Evolutionary conservation across 768 basidiomycete genomes (phyloP), one percentile per base, ranked within the genome.

Genomic region (Lactarius pseudohatsudake): DNA sequence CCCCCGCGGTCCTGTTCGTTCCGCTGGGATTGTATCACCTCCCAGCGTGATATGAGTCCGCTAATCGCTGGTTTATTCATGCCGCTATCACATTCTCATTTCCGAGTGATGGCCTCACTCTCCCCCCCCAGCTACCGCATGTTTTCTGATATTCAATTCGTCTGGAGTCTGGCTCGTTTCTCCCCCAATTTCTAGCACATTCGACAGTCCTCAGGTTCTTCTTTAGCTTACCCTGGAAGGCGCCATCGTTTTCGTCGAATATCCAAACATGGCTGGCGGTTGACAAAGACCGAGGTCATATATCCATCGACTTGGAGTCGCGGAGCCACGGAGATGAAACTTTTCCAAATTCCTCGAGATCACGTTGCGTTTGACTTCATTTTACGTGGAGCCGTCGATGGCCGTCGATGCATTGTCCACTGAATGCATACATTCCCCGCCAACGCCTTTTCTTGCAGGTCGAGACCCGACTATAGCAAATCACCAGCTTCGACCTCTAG

Each of bases 241-340:
- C 30, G 16, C 38, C 40, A 4, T 38, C 3, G 2, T 61, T 57
- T 43, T 54, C 55, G 50, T 41, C 38, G 47, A 41, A 62, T 41
- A 50, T 28, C 60, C 45, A n/a, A 47, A 47, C 45, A 40, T 18
- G 18, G 55, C 36, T 11, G 38, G 16, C 36, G 10, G n/a, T 8
- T 11, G 38, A 59, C 16, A 38, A 57, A 41, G 3, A 3, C 53
- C 13, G 28, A 10, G 8, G 58, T 18, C 22, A 26, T 53, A 26
- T 26, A 53, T 53, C 38, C 18, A 47, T 22, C 20, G n/a, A 20
- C 57, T 34, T 57, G 65, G 47, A 36, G 65, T 62, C 20, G 41
- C 57, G 65, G 65, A 32, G 41, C 30, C 30, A 54, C 65, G 65
- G 65, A 66, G 40, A 66, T 66, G 65, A 66, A 47, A 62, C 41